Evolutionary conservation across 75 land plant genomes (phyloP), one percentile per base, ranked within the genome.

Genomic region (Pseudotsuga menziesii): DNA sequence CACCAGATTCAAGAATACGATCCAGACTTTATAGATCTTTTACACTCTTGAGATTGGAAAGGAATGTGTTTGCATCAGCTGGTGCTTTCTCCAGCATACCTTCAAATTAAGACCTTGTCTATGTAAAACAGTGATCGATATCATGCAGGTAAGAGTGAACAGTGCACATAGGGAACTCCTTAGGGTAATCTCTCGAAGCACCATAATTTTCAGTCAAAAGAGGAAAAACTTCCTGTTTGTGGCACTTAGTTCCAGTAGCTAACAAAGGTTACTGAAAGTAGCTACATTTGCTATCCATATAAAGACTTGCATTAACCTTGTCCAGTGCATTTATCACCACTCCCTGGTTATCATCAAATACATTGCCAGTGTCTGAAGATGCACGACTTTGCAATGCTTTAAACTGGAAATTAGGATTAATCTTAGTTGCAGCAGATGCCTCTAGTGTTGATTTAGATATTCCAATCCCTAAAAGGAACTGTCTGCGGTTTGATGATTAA

Each of bases 191-290:
- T 64, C 96, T 86, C 14, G 98, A 93, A 16, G 98, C 98, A 41
- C 98, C 98, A 85, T 95, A 95, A 70, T 93, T 95, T 74, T 95
- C 98, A 16, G n/a, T n/a, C n/a, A n/a, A n/a, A n/a, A n/a, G n/a
- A n/a, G n/a, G n/a, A n/a, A n/a, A n/a, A n/a, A n/a, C 96, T 94
- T 93, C 89, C 78, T 95, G 98, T 32, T 95, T 94, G 84, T 94
- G 92, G 88, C 98, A 94, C 59, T 89, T 87, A 20, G 95, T 83
- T 32, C 98, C 98, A 54, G 92, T 77, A 55, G 98, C 98, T 54
- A 94, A 70, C 75, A 92, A 84, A 13, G 98, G 95, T 82, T 92
- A 92, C 80, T 94, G 98, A 82, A 92, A 94, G 81, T 94, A 94
- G 36, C 92, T 81, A 78, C 94, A 92, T 58, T 91, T 85, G 23